Evolutionary conservation across 257 asterid species (phyloP).

Genomic region (Cynanchum wilfordii): DNA sequence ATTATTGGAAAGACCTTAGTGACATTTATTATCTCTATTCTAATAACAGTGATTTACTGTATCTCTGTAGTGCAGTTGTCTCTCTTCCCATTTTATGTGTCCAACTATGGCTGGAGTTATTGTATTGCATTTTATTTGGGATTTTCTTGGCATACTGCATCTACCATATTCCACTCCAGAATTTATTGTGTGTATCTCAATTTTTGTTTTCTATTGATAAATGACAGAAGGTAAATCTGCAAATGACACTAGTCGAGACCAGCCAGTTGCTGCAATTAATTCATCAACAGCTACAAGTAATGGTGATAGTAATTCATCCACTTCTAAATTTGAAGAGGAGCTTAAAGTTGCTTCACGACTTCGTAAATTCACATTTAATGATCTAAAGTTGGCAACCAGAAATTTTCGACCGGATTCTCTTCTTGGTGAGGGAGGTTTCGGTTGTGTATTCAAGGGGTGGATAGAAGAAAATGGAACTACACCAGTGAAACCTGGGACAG

Average conservation of each 20-base stretch:
- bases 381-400: constrained; percentile 85
- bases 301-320: constrained; percentile 67
- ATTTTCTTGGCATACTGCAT: not conserved
- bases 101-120: not conserved
- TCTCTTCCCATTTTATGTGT: not conserved
- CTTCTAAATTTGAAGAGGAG: constrained; percentile 79
- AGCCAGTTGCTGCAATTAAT: constrained; percentile 50
- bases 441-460: constrained; percentile 99
- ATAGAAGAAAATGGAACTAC: constrained; percentile 99
- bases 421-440: constrained; percentile 99
- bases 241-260: constrained; percentile 58
- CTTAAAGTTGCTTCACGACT: constrained; percentile 79
- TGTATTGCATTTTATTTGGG: not conserved
- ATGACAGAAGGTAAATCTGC: constrained; percentile 62
- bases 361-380: constrained; percentile 77
- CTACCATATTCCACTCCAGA: not conserved
- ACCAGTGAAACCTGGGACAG: constrained; percentile 98
- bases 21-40: not conserved
- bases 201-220: constrained; percentile 20
- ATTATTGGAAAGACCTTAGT: not conserved
- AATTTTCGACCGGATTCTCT: constrained; percentile 96
- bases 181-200: constrained; percentile 16
- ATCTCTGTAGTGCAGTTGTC: not conserved
- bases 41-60: not conserved
- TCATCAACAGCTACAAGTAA: constrained; percentile 70